Conservation (phyloP, 139 green algal species). For the Chlorella sorokiniana region DNA sequence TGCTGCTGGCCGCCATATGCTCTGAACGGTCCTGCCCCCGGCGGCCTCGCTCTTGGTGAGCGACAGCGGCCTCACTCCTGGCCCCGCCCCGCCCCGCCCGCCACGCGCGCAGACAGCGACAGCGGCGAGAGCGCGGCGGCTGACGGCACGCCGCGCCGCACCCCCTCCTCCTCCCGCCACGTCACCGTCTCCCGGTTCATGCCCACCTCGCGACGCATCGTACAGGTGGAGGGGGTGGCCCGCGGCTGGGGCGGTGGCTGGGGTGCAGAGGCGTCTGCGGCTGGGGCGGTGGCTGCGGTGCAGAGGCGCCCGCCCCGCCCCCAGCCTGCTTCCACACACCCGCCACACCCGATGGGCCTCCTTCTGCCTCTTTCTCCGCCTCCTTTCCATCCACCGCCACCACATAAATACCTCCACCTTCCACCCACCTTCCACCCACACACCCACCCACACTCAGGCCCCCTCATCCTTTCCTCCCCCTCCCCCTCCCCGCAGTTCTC, state of each 20-base stretch:
- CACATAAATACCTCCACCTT: neutral
- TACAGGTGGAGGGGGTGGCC: conserved; percentile 38
- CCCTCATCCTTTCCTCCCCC: neutral
- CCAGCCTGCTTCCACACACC: no score
- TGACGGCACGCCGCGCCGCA: neutral
- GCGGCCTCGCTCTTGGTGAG: no score
- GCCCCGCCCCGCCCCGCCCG: no score
- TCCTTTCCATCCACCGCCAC: no score
- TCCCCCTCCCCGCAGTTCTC: conserved; percentile 30
- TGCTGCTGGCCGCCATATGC: no score
- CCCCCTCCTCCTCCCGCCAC: neutral
- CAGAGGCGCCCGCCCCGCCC: no score
- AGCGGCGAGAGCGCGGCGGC: neutral
- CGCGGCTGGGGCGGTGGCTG: neutral
- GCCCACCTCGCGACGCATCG: conserved; percentile 90
- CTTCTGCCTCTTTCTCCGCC: no score
- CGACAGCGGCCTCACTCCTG: no score
- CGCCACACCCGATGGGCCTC: no score
- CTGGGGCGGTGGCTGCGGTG: no score
- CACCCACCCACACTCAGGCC: neutral
- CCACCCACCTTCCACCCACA: neutral
- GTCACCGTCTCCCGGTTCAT: conserved; percentile 78
- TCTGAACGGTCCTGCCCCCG: no score
- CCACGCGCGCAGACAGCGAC: conserved; percentile 1
- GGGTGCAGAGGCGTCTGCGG: no score